phyloP scores from a whole-genome alignment of 805 yeast species.

The Ogataea zsoltii region DNA sequence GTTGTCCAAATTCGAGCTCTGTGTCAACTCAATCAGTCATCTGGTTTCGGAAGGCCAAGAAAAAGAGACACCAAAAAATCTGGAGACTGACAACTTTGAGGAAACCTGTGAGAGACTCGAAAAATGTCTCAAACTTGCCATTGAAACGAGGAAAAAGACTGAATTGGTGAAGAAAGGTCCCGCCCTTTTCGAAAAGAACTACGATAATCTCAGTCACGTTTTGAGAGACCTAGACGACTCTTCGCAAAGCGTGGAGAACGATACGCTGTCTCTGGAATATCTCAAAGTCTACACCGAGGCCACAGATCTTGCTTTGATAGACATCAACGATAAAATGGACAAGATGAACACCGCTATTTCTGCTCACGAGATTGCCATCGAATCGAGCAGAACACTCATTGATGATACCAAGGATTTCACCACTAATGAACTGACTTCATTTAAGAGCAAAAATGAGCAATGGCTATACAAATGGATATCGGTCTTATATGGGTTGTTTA shows the following conservation, averaged over 20 bases:
- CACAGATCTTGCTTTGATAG: constrained; percentile 22
- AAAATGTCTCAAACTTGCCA: constrained; percentile 19
- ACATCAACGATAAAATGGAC: constrained; percentile 21
- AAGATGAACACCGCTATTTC: constrained; percentile 10
- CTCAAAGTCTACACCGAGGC: constrained; percentile 22
- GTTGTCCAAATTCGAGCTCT: constrained; percentile 26
- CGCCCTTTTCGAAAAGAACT: constrained; percentile 1
- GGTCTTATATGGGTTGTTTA: constrained; percentile 29
- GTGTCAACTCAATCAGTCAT: constrained; percentile 16
- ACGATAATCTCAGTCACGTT: constrained; percentile 12
- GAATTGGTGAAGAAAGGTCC: constrained; percentile 5
- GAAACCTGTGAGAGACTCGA: constrained; percentile 16
- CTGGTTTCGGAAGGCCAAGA: constrained; percentile 2
- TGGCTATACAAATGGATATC: constrained; percentile 33
- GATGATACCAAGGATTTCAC: constrained; percentile 11
- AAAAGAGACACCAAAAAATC: not conserved
- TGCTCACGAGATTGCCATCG: constrained; percentile 12
- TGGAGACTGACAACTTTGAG: not conserved
- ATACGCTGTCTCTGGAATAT: constrained; percentile 1
- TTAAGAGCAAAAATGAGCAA: constrained; percentile 19
- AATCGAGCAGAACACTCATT: constrained; percentile 9
- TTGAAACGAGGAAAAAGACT: constrained; percentile 16
- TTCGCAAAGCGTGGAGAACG: constrained; percentile 1
- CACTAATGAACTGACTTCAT: constrained; percentile 11
- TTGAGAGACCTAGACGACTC: constrained; percentile 14